Percentiles rank a stretch among this genome's conserved stretches.
phyloP scores from a whole-genome alignment of 1,284 basidiomycete species.

The Ganoderma lingzhi region DNA sequence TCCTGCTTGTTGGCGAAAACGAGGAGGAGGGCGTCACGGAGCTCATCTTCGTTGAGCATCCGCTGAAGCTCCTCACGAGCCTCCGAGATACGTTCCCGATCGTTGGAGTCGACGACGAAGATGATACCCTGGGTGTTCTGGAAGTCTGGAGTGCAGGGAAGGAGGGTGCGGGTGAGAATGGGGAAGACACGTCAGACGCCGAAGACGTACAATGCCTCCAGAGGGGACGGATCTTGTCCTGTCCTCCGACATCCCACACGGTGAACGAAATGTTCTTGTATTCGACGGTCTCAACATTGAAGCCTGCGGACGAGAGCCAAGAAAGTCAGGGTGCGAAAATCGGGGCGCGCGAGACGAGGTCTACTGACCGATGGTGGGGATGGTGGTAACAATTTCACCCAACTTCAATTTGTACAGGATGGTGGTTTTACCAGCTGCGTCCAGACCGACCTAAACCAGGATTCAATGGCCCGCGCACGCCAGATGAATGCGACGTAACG shows the following conservation, averaged over 20 bases:
- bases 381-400: constrained; percentile 99
- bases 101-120: constrained; percentile 99
- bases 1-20: constrained; percentile 99
- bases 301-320: constrained; percentile 61
- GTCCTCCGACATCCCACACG: constrained; percentile 91
- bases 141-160: constrained; percentile 77
- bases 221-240: constrained; percentile 89
- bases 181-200: constrained; percentile 33
- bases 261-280: constrained; percentile 95
- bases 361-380: constrained; percentile 95
- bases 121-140: constrained; percentile 99
- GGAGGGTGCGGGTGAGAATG: constrained; percentile 17
- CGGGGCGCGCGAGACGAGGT: constrained; percentile 10
- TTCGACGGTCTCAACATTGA: constrained; percentile 97
- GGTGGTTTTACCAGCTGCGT: constrained; percentile 98
- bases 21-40: constrained; percentile 97
- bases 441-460: constrained; percentile 89
- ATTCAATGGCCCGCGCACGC: constrained; percentile 15
- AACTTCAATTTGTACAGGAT: constrained; percentile 99
- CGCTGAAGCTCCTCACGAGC: constrained; percentile 99
- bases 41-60: constrained; percentile 99
- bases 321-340: constrained; percentile 12
- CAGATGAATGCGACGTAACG: constrained; percentile 14
- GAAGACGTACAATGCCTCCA: constrained; percentile 95
- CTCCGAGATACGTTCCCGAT: constrained; percentile 99